Percentiles rank a stretch among this genome's conserved stretches.
These are phyloP conservation scores for Candida coquimbonensis DNA, from an alignment of 805 yeast species.

Conservation along the genomic window DNA sequence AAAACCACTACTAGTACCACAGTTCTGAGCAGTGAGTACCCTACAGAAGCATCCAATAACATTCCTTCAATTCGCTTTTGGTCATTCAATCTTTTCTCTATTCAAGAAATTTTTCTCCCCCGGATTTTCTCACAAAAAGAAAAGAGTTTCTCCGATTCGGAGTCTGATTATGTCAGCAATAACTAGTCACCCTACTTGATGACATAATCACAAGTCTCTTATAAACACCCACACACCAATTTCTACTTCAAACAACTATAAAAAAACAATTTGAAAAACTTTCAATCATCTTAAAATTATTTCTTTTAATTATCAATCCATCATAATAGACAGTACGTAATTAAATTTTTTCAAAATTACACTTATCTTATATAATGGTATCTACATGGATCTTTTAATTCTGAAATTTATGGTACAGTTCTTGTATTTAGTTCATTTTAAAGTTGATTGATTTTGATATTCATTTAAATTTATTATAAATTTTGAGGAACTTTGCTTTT, in stretches of 20 bases:
- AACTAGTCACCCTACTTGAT: too few species aligned
- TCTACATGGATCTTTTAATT: not conserved
- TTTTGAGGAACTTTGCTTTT: slow-evolving; percentile 6
- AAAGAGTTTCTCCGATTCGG: too few species aligned
- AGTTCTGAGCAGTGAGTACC: too few species aligned
- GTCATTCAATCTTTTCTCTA: too few species aligned
- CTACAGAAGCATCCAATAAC: too few species aligned
- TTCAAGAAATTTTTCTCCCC: too few species aligned
- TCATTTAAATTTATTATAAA: slow-evolving; percentile 1
- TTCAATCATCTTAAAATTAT: slow-evolving; percentile 32
- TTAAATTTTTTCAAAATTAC: slow-evolving; percentile 10
- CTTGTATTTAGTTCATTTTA: slow-evolving; percentile 1
- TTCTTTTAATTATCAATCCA: slow-evolving; percentile 60
- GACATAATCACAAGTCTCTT: too few species aligned
- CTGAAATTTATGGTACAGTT: slow-evolving; percentile 5
- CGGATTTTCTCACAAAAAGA: too few species aligned
- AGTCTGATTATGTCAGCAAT: too few species aligned
- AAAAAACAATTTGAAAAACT: not conserved
- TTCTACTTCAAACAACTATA: not conserved
- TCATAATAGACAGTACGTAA: slow-evolving; percentile 63
- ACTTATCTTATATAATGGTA: not conserved
- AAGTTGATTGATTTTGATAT: not conserved
- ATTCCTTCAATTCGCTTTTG: too few species aligned
- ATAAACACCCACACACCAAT: not conserved
- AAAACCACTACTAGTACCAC: too few species aligned